These are phyloP conservation scores for Cladophialophora immunda DNA, from an alignment of 2,329 filamentous ascomycete genomes.

Conservation along the genomic window DNA sequence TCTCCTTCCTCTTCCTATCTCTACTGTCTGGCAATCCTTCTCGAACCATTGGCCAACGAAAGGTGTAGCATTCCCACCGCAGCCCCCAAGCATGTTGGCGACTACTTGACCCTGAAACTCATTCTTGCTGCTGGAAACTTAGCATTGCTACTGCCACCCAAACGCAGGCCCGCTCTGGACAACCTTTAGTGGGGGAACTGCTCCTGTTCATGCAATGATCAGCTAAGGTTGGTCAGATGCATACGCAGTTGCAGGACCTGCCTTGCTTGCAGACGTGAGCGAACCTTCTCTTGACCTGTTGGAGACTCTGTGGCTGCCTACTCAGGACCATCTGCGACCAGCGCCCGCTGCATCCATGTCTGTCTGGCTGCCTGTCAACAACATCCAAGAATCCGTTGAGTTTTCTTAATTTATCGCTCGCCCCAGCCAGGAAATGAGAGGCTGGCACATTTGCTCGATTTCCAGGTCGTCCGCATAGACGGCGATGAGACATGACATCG, in stretches of 20 bases:
- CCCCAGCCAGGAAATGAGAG: not conserved
- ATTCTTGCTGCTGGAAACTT: not conserved
- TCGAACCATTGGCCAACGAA: not conserved
- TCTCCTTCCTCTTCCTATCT: not conserved
- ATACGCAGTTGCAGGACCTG: constrained; percentile 12
- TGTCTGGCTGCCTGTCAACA: not conserved
- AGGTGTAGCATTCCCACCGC: not conserved
- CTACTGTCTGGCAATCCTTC: not conserved
- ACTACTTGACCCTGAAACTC: not conserved
- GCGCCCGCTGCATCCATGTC: not conserved
- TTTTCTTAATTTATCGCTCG: not conserved
- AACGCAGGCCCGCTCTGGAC: constrained; percentile 6
- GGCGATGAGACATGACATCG: constrained; percentile 9
- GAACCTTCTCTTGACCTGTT: constrained; percentile 2
- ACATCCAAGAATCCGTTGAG: not conserved
- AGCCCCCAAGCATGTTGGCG: not conserved
- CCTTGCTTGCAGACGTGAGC: constrained; percentile 14
- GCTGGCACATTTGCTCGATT: not conserved
- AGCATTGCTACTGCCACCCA: not conserved
- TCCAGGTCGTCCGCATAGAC: not conserved
- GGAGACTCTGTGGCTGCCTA: constrained; percentile 1
- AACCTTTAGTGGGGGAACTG: constrained; percentile 17
- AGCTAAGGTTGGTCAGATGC: constrained; percentile 8
- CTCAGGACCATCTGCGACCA: not conserved
- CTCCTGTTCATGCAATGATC: constrained; percentile 3